Conservation (phyloP, 352 stramenopile species). For the Globisporangium orthogonon region DNA sequence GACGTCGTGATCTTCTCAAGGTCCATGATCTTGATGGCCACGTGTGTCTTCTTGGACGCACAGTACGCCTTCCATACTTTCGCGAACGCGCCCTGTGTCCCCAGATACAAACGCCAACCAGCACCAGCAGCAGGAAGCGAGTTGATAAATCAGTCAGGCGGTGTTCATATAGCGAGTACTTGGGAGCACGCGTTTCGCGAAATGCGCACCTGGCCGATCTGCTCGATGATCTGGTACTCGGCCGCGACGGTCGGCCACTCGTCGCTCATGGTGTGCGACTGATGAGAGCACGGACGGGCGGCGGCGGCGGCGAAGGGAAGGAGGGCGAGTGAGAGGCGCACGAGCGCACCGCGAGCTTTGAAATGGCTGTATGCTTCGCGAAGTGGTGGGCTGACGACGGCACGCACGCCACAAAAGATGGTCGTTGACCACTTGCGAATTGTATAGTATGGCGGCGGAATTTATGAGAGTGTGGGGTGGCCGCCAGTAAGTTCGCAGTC, state of each 20-base stretch:
- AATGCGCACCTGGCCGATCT: constrained; percentile 70
- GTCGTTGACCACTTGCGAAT: neutral
- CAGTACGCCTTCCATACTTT: constrained; percentile 97
- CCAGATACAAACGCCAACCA: neutral
- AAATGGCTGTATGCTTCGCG: neutral
- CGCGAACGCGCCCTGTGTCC: constrained; percentile 92
- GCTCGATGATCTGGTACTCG: constrained; percentile 88
- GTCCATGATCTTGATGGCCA: constrained; percentile 99
- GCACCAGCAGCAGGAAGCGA: neutral
- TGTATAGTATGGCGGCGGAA: neutral
- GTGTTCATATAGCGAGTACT: neutral
- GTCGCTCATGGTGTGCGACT: constrained; percentile 53
- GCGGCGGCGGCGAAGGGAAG: neutral
- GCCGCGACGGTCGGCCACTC: constrained; percentile 80
- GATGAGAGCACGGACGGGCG: neutral
- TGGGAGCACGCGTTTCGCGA: neutral
- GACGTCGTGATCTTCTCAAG: constrained; percentile 98
- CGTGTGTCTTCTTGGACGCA: constrained; percentile 76
- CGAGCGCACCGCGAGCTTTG: neutral
- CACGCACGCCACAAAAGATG: neutral
- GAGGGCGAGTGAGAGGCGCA: neutral
- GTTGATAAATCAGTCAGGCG: neutral
- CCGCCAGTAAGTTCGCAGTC: neutral
- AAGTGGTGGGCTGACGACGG: neutral
- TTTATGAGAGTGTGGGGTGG: constrained; percentile 1